A percentile compares a stretch with the other conserved stretches of the same genome.
phyloP scores from a whole-genome alignment of 768 basidiomycete genomes.

The Gloeostereum incarnatum region DNA sequence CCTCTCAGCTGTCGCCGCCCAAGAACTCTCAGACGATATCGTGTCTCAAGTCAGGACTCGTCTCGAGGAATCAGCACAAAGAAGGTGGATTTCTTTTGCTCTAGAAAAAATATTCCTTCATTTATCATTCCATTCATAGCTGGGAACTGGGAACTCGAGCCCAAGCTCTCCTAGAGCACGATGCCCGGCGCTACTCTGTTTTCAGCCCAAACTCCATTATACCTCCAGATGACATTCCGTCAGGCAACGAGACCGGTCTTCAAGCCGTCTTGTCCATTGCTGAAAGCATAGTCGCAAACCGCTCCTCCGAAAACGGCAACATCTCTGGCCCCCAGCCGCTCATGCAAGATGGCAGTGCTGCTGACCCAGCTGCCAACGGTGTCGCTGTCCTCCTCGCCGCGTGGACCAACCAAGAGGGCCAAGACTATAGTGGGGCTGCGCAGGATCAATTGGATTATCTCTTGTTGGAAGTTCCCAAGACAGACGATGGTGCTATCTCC shows the following conservation, averaged over 20 bases:
- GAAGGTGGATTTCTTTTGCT: slow-evolving; percentile 20
- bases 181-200: slow-evolving; percentile 36
- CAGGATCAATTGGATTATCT: slow-evolving; percentile 38
- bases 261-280: slow-evolving; percentile 51
- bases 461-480: slow-evolving; percentile 30
- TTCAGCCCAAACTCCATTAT: slow-evolving; percentile 25
- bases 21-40: slow-evolving; percentile 23
- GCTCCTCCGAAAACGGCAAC: slow-evolving; percentile 30
- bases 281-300: slow-evolving; percentile 34
- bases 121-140: slow-evolving; percentile 14
- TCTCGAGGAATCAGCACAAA: slow-evolving; percentile 24
- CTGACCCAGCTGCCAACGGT: slow-evolving; percentile 75
- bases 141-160: slow-evolving; percentile 51
- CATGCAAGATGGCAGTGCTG: slow-evolving; percentile 48
- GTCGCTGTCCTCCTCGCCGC: slow-evolving; percentile 58
- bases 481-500: slow-evolving; percentile 47
- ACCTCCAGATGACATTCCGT: slow-evolving; percentile 24
- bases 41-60: slow-evolving; percentile 23
- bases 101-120: not conserved
- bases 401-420: slow-evolving; percentile 27
- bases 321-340: slow-evolving; percentile 48
- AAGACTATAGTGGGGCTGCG: slow-evolving; percentile 21
- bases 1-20: too few relatives aligned
- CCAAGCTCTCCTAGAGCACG: slow-evolving; percentile 38
- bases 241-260: slow-evolving; percentile 25